Base-by-base conservation (phyloP, 2,329 filamentous ascomycete genomes). In the Blastomyces silverae region DNA sequence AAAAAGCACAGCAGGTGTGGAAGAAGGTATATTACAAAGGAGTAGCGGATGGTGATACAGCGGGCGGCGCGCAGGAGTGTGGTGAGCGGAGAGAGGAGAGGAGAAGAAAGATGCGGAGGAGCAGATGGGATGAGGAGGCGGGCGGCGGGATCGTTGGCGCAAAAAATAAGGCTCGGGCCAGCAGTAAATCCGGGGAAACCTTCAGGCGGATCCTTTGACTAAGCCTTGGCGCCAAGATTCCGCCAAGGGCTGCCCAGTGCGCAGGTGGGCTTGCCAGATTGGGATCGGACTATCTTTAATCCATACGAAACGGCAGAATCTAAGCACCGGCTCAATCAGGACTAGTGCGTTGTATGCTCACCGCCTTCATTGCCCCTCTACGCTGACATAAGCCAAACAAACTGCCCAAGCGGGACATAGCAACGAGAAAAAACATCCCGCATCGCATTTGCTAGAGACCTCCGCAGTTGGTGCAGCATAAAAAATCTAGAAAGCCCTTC, bases 101-200 rank as follows among this genome's bases (percentile, higher is more conserved):
- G 31, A 20, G 50, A 46, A 6, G 50, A 11, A 22, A 20, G 34
- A 25, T 10, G 59, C 15, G 17, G 59, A 17, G 56, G 22, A 31
- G 17, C 10, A 20, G 25, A 61, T 22, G 6, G 7, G 10, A 5
- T 37, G 10, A 39, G 10, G 37, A 39, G 37, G 10, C 37, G 37
- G 37, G 10, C 20, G 59, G 31, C n/a, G 46, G 58, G 34, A 46
- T 17, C n/a, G 48, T 55, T 52, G 48, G 46, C 20, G 46, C 25
- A 31, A 25, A 50, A 53, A 56, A 31, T 55, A 31, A 63, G 34
- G 39, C 25, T 25, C 52, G 58, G 58, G 25, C 42, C 58, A 61
- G 48, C 37, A 63, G 62, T 46, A 63, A 63, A 63, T 63, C 62
- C 52, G 62, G 62, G 62, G 62, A 63, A 63, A 56, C 22, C 37